Conservation (phyloP, 2,329 filamentous ascomycete genomes). For the Aureobasidium namibiae region DNA sequence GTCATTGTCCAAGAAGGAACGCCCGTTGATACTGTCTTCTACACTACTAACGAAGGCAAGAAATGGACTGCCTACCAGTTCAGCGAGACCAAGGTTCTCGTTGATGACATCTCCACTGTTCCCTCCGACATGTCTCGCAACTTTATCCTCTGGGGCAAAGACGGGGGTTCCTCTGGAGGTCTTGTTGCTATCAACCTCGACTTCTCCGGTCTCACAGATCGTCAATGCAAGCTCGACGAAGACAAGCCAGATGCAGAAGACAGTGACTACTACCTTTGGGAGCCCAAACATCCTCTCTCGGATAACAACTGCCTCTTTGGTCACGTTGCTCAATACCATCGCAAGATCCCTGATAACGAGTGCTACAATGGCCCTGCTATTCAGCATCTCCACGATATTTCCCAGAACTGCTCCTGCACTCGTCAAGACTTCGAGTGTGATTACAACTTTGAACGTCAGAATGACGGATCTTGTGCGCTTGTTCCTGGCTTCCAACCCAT, state of each 20-base stretch:
- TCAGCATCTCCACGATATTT: slow-evolving; percentile 58
- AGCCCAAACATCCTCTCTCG: slow-evolving; percentile 71
- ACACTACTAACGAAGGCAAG: slow-evolving; percentile 71
- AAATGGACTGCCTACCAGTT: slow-evolving; percentile 75
- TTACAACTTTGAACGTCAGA: slow-evolving; percentile 82
- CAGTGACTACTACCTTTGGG: slow-evolving; percentile 79
- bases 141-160: slow-evolving; percentile 79
- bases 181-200: slow-evolving; percentile 76
- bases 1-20: slow-evolving; percentile 70
- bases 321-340: slow-evolving; percentile 79
- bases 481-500: slow-evolving; percentile 63
- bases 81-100: slow-evolving; percentile 54
- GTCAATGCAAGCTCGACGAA: slow-evolving; percentile 61
- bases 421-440: slow-evolving; percentile 90
- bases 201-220: slow-evolving; percentile 70
- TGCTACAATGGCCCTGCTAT: slow-evolving; percentile 78
- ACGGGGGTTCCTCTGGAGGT: slow-evolving; percentile 51
- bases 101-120: slow-evolving; percentile 78
- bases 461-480: slow-evolving; percentile 66
- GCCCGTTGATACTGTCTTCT: slow-evolving; percentile 61
- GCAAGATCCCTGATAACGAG: slow-evolving; percentile 69
- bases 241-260: slow-evolving; percentile 45
- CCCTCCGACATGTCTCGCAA: slow-evolving; percentile 84
- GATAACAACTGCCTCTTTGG: slow-evolving; percentile 83
- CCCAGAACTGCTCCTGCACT: slow-evolving; percentile 71